Evolutionary conservation across 2,329 filamentous ascomycete genomes (phyloP).

Genomic region (Xylaria sp.): DNA sequence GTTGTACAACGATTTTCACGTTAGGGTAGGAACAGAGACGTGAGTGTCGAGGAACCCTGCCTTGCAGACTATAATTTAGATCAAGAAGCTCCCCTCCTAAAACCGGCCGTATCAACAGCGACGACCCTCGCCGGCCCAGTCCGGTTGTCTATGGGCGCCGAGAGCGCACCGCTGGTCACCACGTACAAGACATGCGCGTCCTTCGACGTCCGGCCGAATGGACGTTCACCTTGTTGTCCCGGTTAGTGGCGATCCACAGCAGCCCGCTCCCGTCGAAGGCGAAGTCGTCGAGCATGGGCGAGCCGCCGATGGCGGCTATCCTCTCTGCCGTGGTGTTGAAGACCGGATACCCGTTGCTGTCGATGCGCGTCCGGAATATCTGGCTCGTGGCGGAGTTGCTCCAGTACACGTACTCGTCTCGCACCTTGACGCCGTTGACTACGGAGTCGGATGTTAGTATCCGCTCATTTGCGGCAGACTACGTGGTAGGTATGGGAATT

Average conservation of each 20-base stretch:
- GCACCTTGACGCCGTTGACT: constrained; percentile 35
- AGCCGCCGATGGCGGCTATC: constrained; percentile 21
- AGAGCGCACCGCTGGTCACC: constrained; percentile 26
- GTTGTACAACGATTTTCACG: too few species aligned
- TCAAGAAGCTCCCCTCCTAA: constrained; percentile 2
- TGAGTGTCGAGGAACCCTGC: not conserved
- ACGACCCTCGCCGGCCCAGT: constrained; percentile 34
- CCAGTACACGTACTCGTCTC: constrained; percentile 33
- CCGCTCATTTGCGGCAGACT: not conserved
- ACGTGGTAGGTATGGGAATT: too few species aligned
- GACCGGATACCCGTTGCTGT: constrained; percentile 14
- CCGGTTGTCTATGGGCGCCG: constrained; percentile 23
- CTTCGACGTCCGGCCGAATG: constrained; percentile 23
- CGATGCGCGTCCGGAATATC: constrained; percentile 25
- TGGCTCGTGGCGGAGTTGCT: constrained; percentile 26
- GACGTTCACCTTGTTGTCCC: constrained; percentile 24
- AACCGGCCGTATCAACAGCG: constrained; percentile 28
- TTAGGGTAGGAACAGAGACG: not conserved
- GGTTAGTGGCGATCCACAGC: constrained; percentile 27
- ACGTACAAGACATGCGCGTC: constrained; percentile 30
- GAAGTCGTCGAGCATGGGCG: constrained; percentile 32
- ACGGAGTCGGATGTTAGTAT: not conserved
- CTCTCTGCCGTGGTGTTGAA: constrained; percentile 19
- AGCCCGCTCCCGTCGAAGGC: constrained; percentile 21
- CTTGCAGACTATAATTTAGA: not conserved